phyloP scores from a whole-genome alignment of 768 basidiomycete species.

The Termitomyces sp. region DNA sequence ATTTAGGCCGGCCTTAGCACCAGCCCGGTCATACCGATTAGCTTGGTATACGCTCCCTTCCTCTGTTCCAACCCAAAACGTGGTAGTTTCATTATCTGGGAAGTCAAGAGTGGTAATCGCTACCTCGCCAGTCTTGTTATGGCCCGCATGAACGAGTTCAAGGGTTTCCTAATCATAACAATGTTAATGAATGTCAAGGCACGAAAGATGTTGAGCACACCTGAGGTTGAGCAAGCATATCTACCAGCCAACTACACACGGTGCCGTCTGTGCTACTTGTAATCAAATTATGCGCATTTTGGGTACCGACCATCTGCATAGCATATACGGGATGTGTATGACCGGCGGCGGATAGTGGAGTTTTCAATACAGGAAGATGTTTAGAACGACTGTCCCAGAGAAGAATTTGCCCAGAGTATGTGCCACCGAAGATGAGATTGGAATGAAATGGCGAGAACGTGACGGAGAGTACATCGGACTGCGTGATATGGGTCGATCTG shows the following conservation, averaged over 20 bases:
- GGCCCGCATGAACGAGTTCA: conserved; percentile 82
- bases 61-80: conserved; percentile 97
- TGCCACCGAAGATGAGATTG: conserved; percentile 95
- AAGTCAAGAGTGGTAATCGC: conserved; percentile 93
- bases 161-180: conserved; percentile 74
- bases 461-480: conserved; percentile 98
- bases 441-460: conserved; percentile 98
- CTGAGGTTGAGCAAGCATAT: conserved; percentile 98
- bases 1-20: conserved; percentile 93
- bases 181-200: not conserved
- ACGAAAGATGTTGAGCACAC: conserved; percentile 34
- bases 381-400: conserved; percentile 98
- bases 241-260: conserved; percentile 96
- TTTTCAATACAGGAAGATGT: conserved; percentile 93
- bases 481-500: conserved; percentile 10
- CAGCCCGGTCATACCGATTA: conserved; percentile 94
- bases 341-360: conserved; percentile 91
- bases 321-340: conserved; percentile 99
- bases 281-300: conserved; percentile 97
- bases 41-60: conserved; percentile 98
- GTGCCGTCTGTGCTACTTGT: conserved; percentile 96
- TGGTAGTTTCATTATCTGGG: conserved; percentile 93
- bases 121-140: conserved; percentile 96
- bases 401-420: conserved; percentile 98
- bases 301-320: conserved; percentile 97